Evolutionary conservation across 148 eudicot species (phyloP), one percentile per base, ranked within the genome.

Genomic region (Beta vulgaris): DNA sequence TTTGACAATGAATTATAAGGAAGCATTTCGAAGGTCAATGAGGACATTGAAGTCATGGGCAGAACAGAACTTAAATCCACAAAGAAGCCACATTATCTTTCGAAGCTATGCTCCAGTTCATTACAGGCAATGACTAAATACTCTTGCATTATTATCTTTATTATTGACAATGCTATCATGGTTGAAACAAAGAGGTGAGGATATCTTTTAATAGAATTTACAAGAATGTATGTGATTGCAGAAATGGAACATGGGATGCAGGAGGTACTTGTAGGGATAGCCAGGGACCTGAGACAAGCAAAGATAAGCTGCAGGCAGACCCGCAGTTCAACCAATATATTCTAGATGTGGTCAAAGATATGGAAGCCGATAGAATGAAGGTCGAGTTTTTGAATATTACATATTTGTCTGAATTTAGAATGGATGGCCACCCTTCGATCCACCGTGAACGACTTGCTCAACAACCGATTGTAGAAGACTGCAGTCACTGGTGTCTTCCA

Each of bases 401-500:
- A 29, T 83, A 86, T 82, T 70, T 85, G 76, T 80, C 88, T 44
- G 88, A 90, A 73, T 83, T 87, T 39, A 78, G 89, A 75, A 72
- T 53, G 15, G 92, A 89, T 68, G 88, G 89, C 19, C 93, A 87
- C 70, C 93, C 88, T 1, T 91, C 93, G 12, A 82, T 81, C 73
- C 82, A 91, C 54, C 91, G 91, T 0, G 94, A 90, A 72, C 94
- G 89, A 54, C 86, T 81, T 42, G 74, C 87, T 53, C 80, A 84
- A 11, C 54, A 55, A 37, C 61, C 77, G 29, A 48, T 87, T 25
- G 80, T 88, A 69, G 92, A 90, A 70, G 93, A 93, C 73, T 91
- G 98, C 71, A 91, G 92, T 79, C 97, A 89, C 34, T 89, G 92
- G 97, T 91, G 92, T 82, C 88, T 87, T 58, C 98, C 92, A 2